Percentiles rank a stretch among this genome's conserved stretches.
Conservation (phyloP, 768 basidiomycete species). For the Lactifluus hygrophoroides region DNA sequence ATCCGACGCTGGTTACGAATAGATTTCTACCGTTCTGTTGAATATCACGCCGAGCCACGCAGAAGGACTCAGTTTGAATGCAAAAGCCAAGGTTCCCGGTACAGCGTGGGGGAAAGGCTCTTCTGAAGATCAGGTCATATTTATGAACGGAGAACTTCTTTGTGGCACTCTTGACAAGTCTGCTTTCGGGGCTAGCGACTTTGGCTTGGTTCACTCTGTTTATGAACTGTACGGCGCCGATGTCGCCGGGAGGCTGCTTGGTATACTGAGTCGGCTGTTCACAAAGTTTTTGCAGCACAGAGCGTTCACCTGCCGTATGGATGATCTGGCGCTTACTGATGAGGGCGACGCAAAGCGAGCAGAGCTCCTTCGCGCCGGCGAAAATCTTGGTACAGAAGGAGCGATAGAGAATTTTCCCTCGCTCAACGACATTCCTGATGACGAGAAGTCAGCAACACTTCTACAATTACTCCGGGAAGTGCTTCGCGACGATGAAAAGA, state of each 20-base stretch:
- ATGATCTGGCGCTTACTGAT: constrained; percentile 85
- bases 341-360: constrained; percentile 66
- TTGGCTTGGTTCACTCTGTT: constrained; percentile 93
- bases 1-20: not conserved
- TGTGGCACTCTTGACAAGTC: constrained; percentile 96
- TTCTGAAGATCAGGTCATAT: constrained; percentile 74
- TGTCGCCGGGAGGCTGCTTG: constrained; percentile 82
- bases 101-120: constrained; percentile 77
- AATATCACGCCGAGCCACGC: constrained; percentile 81
- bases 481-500: constrained; percentile 89
- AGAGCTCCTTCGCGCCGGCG: constrained; percentile 56
- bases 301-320: constrained; percentile 98
- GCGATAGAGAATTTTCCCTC: constrained; percentile 90
- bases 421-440: constrained; percentile 39
- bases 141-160: constrained; percentile 89
- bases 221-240: constrained; percentile 93
- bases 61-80: constrained; percentile 74
- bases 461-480: constrained; percentile 78
- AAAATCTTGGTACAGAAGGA: constrained; percentile 72
- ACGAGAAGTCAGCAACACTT: constrained; percentile 51
- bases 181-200: constrained; percentile 92
- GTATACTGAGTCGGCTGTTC: constrained; percentile 87
- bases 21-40: constrained; percentile 91
- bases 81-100: constrained; percentile 85
- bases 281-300: constrained; percentile 96